Evolutionary conservation across 148 eudicot genomes (phyloP), one percentile per base, ranked within the genome.

Genomic region (Cornus controversa): DNA sequence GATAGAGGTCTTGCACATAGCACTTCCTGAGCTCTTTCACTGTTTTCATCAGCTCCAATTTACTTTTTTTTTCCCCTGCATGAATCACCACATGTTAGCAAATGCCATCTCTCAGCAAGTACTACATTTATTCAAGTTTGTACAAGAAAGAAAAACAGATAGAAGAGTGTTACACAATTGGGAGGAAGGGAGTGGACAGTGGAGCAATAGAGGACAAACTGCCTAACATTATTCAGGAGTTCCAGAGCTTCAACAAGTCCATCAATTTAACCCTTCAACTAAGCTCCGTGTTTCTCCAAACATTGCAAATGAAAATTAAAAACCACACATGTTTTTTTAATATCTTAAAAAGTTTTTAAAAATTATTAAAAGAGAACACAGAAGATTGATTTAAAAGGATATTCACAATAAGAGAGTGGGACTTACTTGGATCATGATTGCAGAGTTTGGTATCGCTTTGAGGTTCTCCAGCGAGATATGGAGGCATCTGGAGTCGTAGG

Each of bases 231-330:
- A 73, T 91, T 96, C 84, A 96, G 67, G 98, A 93, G 62, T 90
- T 93, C 63, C 99, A 96, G 25, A 96, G 78, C 82, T 84, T 87
- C 79, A 90, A 50, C 98, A 98, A 96, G 84, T 96, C 94, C 82
- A 91, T 96, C 7, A 97, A 90, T 63, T 93, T 80, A 96, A 79
- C 40, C 93, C 97, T 76, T 90, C 90, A 69, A 93, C 77, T 67
- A 96, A 84, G 13, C 89, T 82, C 98, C 93, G 88, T 78, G 74
- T 75, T 75, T 67, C 36, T 75, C 69, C 29, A 29, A 22, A 14
- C 20, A 66, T 27, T 34, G 14, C 69, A 65, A 66, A 58, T 75
- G 10, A 22, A n/a, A 42, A 26, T 60, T 60, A 60, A n/a, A 60
- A 60, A 60, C 8, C 64, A 60, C 64, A 60, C 1, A 5, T 16